Percentiles rank a stretch among this genome's conserved stretches.
phyloP scores from a whole-genome alignment of 352 stramenopile genomes.

The Phytophthora melonis region DNA sequence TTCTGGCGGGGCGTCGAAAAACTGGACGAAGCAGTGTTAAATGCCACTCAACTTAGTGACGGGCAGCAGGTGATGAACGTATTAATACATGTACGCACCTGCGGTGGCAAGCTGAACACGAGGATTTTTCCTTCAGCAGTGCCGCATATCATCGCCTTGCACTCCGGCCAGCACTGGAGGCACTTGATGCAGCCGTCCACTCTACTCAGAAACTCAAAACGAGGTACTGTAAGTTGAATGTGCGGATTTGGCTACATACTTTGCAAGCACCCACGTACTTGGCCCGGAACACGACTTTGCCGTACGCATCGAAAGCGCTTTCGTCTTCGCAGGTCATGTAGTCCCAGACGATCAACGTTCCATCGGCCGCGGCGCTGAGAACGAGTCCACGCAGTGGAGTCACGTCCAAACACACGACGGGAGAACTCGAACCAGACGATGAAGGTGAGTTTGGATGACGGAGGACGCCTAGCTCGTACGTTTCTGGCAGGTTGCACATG shows the following conservation, averaged over 20 bases:
- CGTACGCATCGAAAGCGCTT: slow-evolving; percentile 48
- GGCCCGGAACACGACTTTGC: slow-evolving; percentile 52
- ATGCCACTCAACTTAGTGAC: not conserved
- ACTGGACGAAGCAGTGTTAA: slow-evolving; percentile 11
- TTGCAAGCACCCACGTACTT: slow-evolving; percentile 39
- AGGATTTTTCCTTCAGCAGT: slow-evolving; percentile 43
- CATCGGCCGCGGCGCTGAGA: slow-evolving; percentile 59
- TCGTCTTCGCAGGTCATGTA: slow-evolving; percentile 58
- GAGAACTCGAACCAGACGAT: slow-evolving; percentile 48
- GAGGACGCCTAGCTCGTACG: slow-evolving; percentile 70
- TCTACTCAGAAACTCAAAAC: slow-evolving; percentile 16
- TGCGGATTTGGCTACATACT: not conserved
- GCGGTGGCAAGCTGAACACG: slow-evolving; percentile 36
- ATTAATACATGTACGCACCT: slow-evolving; percentile 18
- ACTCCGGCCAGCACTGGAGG: slow-evolving; percentile 44
- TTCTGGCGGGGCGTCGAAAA: slow-evolving; percentile 23
- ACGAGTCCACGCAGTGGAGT: slow-evolving; percentile 47
- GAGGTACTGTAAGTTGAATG: not conserved
- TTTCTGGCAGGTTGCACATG: slow-evolving; percentile 45
- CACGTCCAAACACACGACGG: slow-evolving; percentile 67
- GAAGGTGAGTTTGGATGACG: slow-evolving; percentile 42
- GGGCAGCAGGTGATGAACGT: not conserved
- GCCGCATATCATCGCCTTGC: slow-evolving; percentile 42
- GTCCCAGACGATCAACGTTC: slow-evolving; percentile 69
- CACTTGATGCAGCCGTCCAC: slow-evolving; percentile 44